Conservation (phyloP, 1,284 basidiomycete genomes). For the Tilletia caries region DNA sequence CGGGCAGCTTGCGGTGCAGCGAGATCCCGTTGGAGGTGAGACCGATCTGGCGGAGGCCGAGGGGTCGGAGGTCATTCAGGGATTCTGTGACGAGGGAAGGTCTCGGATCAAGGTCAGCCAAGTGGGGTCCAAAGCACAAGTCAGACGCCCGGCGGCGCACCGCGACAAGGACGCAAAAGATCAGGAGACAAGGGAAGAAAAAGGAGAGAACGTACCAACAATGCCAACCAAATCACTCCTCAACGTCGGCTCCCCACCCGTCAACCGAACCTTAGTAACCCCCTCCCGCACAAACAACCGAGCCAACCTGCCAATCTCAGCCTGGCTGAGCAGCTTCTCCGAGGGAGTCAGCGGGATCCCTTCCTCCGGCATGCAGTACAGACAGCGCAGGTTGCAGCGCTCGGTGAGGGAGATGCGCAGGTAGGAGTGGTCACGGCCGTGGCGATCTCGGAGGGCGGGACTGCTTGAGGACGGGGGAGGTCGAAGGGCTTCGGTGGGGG, state of each 20-base stretch:
- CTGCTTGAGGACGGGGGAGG: neutral
- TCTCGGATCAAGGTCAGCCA: constrained; percentile 10
- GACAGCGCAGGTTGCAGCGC: constrained; percentile 79
- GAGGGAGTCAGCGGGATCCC: constrained; percentile 72
- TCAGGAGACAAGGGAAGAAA: neutral
- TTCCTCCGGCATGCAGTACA: constrained; percentile 84
- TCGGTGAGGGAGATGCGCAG: constrained; percentile 81
- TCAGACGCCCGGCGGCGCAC: too few species aligned
- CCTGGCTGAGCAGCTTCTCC: constrained; percentile 68
- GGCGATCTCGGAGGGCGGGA: constrained; percentile 31
- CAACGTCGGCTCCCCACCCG: constrained; percentile 82
- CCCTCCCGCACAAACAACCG: constrained; percentile 71
- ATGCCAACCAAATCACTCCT: constrained; percentile 73
- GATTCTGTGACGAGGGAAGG: constrained; percentile 18
- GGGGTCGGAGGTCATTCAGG: constrained; percentile 35
- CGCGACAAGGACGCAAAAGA: too few species aligned
- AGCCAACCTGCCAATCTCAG: constrained; percentile 69
- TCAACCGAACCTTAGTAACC: constrained; percentile 79
- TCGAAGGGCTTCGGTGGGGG: too few species aligned
- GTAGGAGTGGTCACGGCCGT: constrained; percentile 65
- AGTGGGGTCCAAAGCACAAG: neutral
- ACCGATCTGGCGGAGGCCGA: constrained; percentile 71
- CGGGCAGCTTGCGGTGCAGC: constrained; percentile 68
- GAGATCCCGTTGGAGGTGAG: constrained; percentile 82
- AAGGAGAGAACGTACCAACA: constrained; percentile 60